Evolutionary conservation across 805 yeast genomes (phyloP), one percentile per base, ranked within the genome.

Genomic region (Candida pseudofarinosa): DNA sequence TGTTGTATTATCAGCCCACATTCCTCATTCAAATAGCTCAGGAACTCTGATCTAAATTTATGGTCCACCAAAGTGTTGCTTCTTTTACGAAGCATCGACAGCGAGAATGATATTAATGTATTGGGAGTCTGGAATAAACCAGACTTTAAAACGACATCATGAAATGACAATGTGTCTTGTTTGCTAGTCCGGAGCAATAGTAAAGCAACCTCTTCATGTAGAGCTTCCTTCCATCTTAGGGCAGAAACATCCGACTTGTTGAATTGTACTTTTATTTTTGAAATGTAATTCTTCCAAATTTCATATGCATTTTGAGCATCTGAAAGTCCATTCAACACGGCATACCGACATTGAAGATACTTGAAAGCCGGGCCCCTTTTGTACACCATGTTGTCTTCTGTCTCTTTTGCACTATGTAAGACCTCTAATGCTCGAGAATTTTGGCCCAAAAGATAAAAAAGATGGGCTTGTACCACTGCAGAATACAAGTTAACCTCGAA

Each of bases 401-500:
- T 10, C 10, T 6, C 28, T 7, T 23, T 10, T 7, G 28, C 28
- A 4, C 17, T 14, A 18, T 20, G 39, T 26, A 38, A 33, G 53
- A 62, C 51, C n/a, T 53, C 54, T 5, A 45, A 55, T 6, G 42
- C 30, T 35, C 63, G 58, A 18, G 56, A 51, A 40, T 54, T 54
- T 37, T 23, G 6, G 28, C 28, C 28, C 28, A 23, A 23, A 23
- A 70, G 48, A 42, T 52, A 56, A 42, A 59, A 56, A 50, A 70
- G 59, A 36, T 70, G 74, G 10, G 62, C 67, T 48, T 63, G 50
- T 3, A 69, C 52, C 4, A 60, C 59, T 2, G 60, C 44, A 41
- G 53, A 57, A 49, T 69, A 70, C 35, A 68, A 50, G 20, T 51
- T 51, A 42, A 69, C 74, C 38, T 52, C 60, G 37, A 54, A 56